Base-by-base conservation (phyloP, 371 early-diverging fungal genomes). In the Lichtheimia hyalospora region DNA sequence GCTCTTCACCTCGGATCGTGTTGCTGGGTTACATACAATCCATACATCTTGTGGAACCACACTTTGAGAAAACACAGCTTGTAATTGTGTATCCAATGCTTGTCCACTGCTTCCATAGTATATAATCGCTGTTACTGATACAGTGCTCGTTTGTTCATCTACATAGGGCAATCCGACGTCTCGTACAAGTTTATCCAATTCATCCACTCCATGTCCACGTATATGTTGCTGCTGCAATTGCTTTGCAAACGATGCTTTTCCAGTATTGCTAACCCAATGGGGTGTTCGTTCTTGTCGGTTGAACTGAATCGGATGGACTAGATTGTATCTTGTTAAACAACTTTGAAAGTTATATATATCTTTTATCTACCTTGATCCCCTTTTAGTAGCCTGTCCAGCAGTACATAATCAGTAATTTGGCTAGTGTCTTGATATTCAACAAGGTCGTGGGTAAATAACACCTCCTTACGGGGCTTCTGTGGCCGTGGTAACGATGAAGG, bases 41-140 rank as follows among this genome's bases (percentile, higher is more conserved):
- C 83, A 85, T 41, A 85, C 70, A 46, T 63, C 62, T 25, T 82
- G 76, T 5, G 83, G 77, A n/a, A 73, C 69, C 21, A 74, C 70
- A 4, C 75, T 74, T 55, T 85, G 85, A 25, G 74, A 51, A 40
- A 83, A 50, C n/a, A 85, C 60, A 2, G 82, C 69, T 27, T 70
- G 71, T 24, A 85, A 58, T 61, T 85, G 85, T 15, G 62, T 42
- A 2, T 71, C 63, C 2, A 82, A 49, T 21, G 46, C n/a, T 16
- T 68, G 70, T 39, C 62, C 41, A 23, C 53, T 61, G 58, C 62
- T 70, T 7, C 21, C 21, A 5, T 74, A 70, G 20, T 76, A 69
- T 18, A 84, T 63, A 3, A 84, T 70, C 44, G 75, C 82, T 28
- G 82, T 82, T 15, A 79, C 79, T 3, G 84, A 66, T 0, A 79